Evolutionary conservation across 768 basidiomycete species (phyloP).

Genomic region (Mycena capillaripes): DNA sequence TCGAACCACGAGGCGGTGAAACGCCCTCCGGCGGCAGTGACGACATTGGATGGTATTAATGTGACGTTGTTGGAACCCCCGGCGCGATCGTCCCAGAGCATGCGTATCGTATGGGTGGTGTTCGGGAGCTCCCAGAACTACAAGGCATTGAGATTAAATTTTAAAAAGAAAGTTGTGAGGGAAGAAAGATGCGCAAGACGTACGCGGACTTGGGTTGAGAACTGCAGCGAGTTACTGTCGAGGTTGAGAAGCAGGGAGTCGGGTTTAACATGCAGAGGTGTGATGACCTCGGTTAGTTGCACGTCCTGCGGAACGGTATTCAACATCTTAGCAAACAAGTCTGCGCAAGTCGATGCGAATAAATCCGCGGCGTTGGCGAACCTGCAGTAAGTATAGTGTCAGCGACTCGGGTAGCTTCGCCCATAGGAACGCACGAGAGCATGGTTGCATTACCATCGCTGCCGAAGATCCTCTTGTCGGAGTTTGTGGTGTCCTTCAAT

Average conservation of each 20-base stretch:
- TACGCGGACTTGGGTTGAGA: not conserved
- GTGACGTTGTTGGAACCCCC: not conserved
- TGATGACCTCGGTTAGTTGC: not conserved
- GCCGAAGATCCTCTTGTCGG: no score
- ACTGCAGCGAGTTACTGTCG: not conserved
- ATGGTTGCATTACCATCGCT: not conserved
- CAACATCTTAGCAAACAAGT: not conserved
- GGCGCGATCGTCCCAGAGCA: no score
- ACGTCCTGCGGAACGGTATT: not conserved
- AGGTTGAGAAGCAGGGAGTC: not conserved
- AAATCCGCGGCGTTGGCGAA: not conserved
- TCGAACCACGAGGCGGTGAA: not conserved
- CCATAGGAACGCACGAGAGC: not conserved
- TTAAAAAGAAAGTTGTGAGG: not conserved
- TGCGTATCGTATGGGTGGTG: not conserved
- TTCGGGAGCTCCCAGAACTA: not conserved
- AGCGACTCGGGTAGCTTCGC: not conserved
- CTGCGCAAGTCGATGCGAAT: not conserved
- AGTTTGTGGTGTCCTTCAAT: no score
- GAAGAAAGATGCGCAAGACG: not conserved
- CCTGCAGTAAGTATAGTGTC: not conserved
- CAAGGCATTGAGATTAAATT: not conserved
- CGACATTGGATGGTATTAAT: not conserved
- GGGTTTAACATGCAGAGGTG: not conserved
- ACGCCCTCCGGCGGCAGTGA: not conserved